A percentile compares a stretch with the other conserved stretches of the same genome.
Conservation (phyloP, 169 alveolate genomes). For the Plasmodium cynomolgi region DNA sequence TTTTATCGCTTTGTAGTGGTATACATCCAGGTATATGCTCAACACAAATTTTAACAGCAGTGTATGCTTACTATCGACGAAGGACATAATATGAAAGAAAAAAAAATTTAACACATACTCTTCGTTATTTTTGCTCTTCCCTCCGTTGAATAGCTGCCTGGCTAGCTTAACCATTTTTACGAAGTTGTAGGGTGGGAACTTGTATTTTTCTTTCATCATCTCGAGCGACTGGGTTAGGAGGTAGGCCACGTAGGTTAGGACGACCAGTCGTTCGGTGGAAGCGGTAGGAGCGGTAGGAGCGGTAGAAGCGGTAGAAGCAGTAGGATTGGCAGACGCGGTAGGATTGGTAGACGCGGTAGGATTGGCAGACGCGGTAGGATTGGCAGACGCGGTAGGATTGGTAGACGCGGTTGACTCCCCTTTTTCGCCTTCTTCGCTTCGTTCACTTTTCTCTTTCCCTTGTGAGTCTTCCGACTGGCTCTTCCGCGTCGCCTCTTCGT, state of each 20-base stretch:
- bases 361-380: not conserved
- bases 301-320: not conserved
- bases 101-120: constrained; percentile 1
- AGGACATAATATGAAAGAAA: constrained; percentile 16
- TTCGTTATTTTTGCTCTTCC: not conserved
- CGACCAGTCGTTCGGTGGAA: not conserved
- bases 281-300: too few relatives aligned
- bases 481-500: not conserved
- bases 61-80: constrained; percentile 1
- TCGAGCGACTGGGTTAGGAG: not conserved
- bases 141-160: not conserved
- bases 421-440: not conserved
- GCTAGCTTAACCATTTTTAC: constrained; percentile 22
- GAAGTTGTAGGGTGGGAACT: not conserved
- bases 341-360: too few relatives aligned
- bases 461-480: not conserved
- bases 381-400: not conserved
- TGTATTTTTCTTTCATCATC: not conserved
- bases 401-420: too few relatives aligned
- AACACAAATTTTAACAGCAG: constrained; percentile 7
- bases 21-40: constrained; percentile 22
- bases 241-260: constrained; percentile 12
- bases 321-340: not conserved
- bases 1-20: not conserved
- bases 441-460: not conserved